Evolutionary conservation across 2,329 filamentous ascomycete genomes (phyloP), one percentile per base, ranked within the genome.

Genomic region (Aureobasidium musti): DNA sequence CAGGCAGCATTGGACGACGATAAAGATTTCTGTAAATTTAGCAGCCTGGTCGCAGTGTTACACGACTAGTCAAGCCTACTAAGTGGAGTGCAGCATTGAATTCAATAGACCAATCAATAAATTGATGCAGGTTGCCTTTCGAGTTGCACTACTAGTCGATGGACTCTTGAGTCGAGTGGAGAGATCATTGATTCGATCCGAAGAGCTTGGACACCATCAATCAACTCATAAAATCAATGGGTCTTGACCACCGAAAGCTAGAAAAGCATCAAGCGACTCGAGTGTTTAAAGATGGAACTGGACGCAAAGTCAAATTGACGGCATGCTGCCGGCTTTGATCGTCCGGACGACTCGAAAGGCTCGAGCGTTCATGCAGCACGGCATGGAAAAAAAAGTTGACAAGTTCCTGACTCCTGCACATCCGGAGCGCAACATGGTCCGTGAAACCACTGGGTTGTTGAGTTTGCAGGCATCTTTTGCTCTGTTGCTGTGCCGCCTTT

Each of bases 41-140:
- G 47, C 17, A 30, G 47, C 47, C 47, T 50, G 11, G 17, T 11
- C 28, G 50, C 30, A 10, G 6, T 35, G 50, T 54, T 21, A 23
- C 50, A 54, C 30, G 11, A 52, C 17, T 5, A 50, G 11, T 21
- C 11, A 35, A 35, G 33, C 33, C 8, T 10, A 35, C 10, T 35
- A n/a, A 17, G 76, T 52, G 28, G 49, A 28, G 28, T 52, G 30
- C 50, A 54, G 50, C 5, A 33, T 21, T n/a, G 21, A 17, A 23
- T 37, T 37, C 50, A 5, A 23, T 37, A 54, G 50, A 35, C 17
- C 19, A 8, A 10, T 37, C 50, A 37, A 54, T 37, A 54, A 30
- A 54, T 19, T 30, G n/a, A 54, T 54, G 50, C 50, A 54, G 3
- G 17, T 30, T 10, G 30, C 50, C 50, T 54, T 13, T 47, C 43